phyloP scores from a whole-genome alignment of 805 yeast species.

The Candida easanensis region DNA sequence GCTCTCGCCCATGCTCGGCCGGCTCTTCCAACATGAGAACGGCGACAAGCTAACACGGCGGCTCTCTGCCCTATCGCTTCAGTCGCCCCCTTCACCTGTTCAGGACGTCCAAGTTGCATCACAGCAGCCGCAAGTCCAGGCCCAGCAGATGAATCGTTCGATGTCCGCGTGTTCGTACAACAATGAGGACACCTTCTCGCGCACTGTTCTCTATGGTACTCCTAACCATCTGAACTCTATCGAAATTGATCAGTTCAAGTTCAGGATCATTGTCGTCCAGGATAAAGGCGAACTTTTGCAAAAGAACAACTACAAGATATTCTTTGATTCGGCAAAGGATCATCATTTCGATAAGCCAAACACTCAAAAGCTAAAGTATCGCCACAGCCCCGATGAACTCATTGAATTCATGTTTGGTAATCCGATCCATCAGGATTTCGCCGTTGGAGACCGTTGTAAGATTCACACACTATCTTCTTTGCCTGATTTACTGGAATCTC shows the following conservation, averaged over 20 bases:
- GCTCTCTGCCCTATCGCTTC: slow-evolving; percentile 2
- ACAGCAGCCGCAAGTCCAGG: not conserved
- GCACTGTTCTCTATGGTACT: slow-evolving; percentile 27
- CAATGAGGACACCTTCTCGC: slow-evolving; percentile 26
- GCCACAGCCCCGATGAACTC: slow-evolving; percentile 23
- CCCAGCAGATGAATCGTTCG: not conserved
- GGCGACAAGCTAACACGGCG: slow-evolving; percentile 3
- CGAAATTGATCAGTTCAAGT: slow-evolving; percentile 20
- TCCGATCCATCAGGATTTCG: slow-evolving; percentile 30
- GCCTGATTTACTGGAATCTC: slow-evolving; percentile 28
- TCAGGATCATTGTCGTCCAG: slow-evolving; percentile 34
- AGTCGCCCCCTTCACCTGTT: slow-evolving; percentile 2
- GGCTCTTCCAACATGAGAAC: slow-evolving; percentile 7
- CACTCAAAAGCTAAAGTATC: slow-evolving; percentile 5
- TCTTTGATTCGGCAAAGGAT: slow-evolving; percentile 31
- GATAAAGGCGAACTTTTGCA: slow-evolving; percentile 37
- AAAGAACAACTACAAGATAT: slow-evolving; percentile 32
- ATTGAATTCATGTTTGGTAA: slow-evolving; percentile 40
- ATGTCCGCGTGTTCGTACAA: slow-evolving; percentile 1
- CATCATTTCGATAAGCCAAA: slow-evolving; percentile 20
- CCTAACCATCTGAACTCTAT: slow-evolving; percentile 12
- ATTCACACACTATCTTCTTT: slow-evolving; percentile 29
- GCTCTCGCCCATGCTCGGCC: slow-evolving; percentile 6
- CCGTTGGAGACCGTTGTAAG: slow-evolving; percentile 23
- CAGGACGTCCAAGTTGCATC: too few species aligned